phyloP scores from a whole-genome alignment of 2,329 filamentous ascomycete genomes.

The Colletotrichum liaoningense region DNA sequence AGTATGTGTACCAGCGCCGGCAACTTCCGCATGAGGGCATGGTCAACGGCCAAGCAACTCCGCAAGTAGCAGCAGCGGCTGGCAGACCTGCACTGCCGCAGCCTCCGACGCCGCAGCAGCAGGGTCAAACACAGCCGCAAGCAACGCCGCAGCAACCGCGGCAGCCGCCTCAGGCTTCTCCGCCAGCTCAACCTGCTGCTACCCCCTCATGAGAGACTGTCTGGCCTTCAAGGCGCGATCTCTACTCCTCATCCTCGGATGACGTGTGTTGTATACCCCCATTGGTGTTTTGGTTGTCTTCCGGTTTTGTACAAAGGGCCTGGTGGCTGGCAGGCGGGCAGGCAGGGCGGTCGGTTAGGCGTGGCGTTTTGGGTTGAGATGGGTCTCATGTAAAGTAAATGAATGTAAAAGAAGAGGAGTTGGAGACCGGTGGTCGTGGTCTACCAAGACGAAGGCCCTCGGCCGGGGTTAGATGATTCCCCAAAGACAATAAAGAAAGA shows the following conservation, averaged over 20 bases:
- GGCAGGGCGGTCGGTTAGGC: conserved; percentile 31
- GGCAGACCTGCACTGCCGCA: conserved; percentile 38
- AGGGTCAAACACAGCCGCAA: conserved; percentile 34
- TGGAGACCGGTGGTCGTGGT: conserved; percentile 4
- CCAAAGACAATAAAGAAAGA: conserved; percentile 25
- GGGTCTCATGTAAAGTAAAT: conserved; percentile 33
- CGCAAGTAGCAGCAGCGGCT: conserved; percentile 20
- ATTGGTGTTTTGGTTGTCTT: conserved; percentile 32
- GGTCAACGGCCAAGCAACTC: conserved; percentile 34
- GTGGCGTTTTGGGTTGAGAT: conserved; percentile 31
- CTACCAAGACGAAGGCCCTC: conserved; percentile 5
- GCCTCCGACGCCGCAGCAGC: conserved; percentile 39
- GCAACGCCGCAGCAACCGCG: conserved; percentile 39
- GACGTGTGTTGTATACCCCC: conserved; percentile 35
- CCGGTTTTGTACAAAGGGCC: conserved; percentile 27
- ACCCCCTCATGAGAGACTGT: conserved; percentile 17
- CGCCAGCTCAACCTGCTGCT: conserved; percentile 15
- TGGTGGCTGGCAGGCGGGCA: conserved; percentile 27
- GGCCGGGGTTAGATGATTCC: conserved; percentile 21
- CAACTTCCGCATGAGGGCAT: conserved; percentile 44
- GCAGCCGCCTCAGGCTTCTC: conserved; percentile 14
- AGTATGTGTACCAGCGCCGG: conserved; percentile 53
- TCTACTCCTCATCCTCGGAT: conserved; percentile 32
- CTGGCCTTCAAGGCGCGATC: neutral
- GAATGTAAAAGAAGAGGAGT: conserved; percentile 19